Evolutionary conservation across 2,329 filamentous ascomycete species (phyloP).

Genomic region (Hypoxylon sp.): DNA sequence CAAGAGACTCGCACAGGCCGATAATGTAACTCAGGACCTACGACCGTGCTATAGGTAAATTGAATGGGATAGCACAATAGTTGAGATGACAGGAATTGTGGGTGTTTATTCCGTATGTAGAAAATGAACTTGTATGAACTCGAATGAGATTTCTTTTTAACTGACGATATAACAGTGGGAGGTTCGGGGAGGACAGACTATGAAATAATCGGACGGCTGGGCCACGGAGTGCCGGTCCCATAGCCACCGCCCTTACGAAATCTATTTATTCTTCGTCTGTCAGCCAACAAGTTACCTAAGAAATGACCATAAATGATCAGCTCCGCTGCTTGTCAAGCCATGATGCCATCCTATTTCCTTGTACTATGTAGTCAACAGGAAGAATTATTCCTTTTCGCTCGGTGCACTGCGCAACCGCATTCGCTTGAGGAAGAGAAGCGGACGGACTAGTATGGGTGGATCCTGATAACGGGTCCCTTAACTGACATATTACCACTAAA

Average conservation of each 20-base stretch:
- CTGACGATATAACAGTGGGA: slow-evolving; percentile 19
- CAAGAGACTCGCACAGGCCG: slow-evolving; percentile 26
- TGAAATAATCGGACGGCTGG: slow-evolving; percentile 41
- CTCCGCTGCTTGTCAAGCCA: slow-evolving; percentile 35
- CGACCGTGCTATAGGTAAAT: slow-evolving; percentile 2
- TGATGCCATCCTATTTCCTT: slow-evolving; percentile 32
- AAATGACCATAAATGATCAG: slow-evolving; percentile 34
- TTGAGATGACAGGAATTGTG: slow-evolving; percentile 13
- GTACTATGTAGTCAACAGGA: slow-evolving; percentile 7
- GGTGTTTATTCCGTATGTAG: slow-evolving; percentile 8
- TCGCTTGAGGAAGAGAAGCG: slow-evolving; percentile 15
- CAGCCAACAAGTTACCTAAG: slow-evolving; percentile 30
- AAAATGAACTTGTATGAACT: slow-evolving; percentile 20
- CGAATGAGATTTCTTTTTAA: slow-evolving; percentile 6
- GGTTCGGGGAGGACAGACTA: slow-evolving; percentile 26
- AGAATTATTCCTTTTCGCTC: slow-evolving; percentile 20
- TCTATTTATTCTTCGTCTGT: slow-evolving; percentile 32
- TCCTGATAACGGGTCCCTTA: slow-evolving; percentile 24
- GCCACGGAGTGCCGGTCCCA: slow-evolving; percentile 20
- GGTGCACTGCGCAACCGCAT: slow-evolving; percentile 10
- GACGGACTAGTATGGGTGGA: slow-evolving; percentile 31
- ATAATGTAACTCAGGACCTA: slow-evolving; percentile 8
- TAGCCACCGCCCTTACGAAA: slow-evolving; percentile 37
- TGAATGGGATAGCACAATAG: slow-evolving; percentile 4
- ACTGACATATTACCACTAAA: slow-evolving; percentile 26